Evolutionary conservation across 2,329 filamentous ascomycete genomes (phyloP), one percentile per base, ranked within the genome.

Genomic region (Zasmidium angulare): DNA sequence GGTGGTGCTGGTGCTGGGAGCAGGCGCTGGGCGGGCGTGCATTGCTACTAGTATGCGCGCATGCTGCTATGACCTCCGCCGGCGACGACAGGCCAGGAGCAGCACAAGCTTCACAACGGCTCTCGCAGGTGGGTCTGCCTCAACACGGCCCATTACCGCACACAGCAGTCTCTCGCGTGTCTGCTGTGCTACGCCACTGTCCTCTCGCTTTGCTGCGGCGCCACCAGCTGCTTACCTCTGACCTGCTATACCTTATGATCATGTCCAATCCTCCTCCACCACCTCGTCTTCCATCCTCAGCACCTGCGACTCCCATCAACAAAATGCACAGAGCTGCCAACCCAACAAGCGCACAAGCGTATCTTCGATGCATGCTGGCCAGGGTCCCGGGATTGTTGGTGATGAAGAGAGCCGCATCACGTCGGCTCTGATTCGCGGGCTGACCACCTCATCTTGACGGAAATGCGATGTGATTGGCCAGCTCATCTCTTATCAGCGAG

Each of bases 51-150:
- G 36, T 43, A 43, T 7, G 9, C 36, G 26, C 11, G 6, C 7
- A 43, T 7, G 11, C 51, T 46, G 31, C 51, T 23, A 50, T 36
- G 43, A 56, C 23, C 2, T 48, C 47, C 21, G 46, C 46, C 36
- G 49, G 20, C 50, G 19, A n/a, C n/a, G n/a, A n/a, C n/a, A n/a
- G n/a, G n/a, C n/a, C n/a, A n/a, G n/a, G n/a, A n/a, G n/a, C n/a
- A 23, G 50, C 21, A 46, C 31, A 56, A 56, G 55, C 55, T 56
- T 56, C 31, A 50, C 55, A 56, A 51, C 55, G 55, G 54, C 26
- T 40, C 20, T 50, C 47, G 46, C 11, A 23, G 26, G 55, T 56
- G 55, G 55, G 22, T 29, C 48, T 9, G 6, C 36, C 20, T 24
- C 52, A n/a, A n/a, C n/a, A 31, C 21, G 20, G 36, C 10, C 40